Evolutionary conservation across 2,329 filamentous ascomycete genomes (phyloP), one percentile per base, ranked within the genome.

Genomic region (Biscogniauxia marginata): DNA sequence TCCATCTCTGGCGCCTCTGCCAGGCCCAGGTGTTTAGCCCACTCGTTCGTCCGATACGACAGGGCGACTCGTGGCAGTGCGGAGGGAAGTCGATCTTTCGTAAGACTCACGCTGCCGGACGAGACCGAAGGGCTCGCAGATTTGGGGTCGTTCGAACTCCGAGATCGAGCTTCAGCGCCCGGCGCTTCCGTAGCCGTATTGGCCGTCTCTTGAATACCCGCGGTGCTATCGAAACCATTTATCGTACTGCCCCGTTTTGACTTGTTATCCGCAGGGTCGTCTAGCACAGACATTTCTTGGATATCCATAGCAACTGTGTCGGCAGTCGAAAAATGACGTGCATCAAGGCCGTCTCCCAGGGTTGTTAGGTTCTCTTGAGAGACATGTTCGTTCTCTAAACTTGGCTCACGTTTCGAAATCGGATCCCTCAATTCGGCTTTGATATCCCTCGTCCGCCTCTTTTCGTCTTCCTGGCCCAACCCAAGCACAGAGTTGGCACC

Each of bases 41-140:
- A 98, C 74, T 98, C 93, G 62, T 96, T 96, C 1, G 92, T 97
- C 55, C 93, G 85, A 69, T 95, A 96, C 0, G 89, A 90, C 70
- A 91, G 78, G 1, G 92, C 88, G 7, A 96, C 83, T 58, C 84
- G 87, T 1, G 92, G 95, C 30, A 92, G 73, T 11, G 85, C 84
- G n/a, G 80, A 76, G 0, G 90, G 90, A 8, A 96, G 79, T 9
- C 79, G 79, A 3, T 85, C 84, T 60, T 80, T 81, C 4, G 81
- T 85, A 56, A 89, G 71, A 48, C 74, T 82, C 16, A 72, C 73
- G 7, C 75, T 22, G 34, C 23, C 67, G 2, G 52, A 53, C 9
- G 58, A 58, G 13, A 13, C 50, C 25, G 75, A 73, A 2, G 81
- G 81, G 18, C 67, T 71, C 2, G 67, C 65, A 13, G 69, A 67